These are phyloP conservation scores for Rosa chinensis DNA, from an alignment of 306 rosid genomes.

Conservation along the genomic window DNA sequence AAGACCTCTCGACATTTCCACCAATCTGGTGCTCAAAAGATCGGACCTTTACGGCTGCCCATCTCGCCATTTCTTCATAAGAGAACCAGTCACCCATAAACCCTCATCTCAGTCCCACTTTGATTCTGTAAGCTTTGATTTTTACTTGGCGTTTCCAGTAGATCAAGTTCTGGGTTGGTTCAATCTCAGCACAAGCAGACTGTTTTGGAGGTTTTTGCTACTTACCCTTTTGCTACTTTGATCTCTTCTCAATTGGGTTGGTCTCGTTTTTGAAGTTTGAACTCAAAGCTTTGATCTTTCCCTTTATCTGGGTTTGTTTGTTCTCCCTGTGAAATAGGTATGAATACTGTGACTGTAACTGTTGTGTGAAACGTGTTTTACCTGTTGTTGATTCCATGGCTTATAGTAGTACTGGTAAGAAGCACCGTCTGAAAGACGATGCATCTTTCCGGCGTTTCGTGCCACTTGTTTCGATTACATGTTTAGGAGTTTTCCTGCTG, in stretches of 20 bases:
- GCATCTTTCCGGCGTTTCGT: conserved; percentile 68
- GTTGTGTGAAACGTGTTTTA: conserved; percentile 27
- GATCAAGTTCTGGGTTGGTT: conserved; percentile 36
- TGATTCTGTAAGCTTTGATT: conserved; percentile 22
- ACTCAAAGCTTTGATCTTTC: conserved; percentile 11
- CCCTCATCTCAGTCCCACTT: background rate
- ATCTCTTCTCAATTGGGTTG: conserved; percentile 26
- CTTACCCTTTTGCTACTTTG: conserved; percentile 28
- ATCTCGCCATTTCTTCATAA: background rate
- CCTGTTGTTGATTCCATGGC: conserved; percentile 43
- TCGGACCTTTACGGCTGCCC: conserved; percentile 13
- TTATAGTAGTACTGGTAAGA: conserved; percentile 29
- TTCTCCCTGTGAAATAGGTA: conserved; percentile 22
- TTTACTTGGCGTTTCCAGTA: conserved; percentile 3
- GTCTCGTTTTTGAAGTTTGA: conserved; percentile 19
- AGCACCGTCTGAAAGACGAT: conserved; percentile 51
- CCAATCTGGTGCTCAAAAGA: conserved; percentile 3
- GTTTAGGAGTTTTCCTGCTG: conserved; percentile 63
- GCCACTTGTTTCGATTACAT: conserved; percentile 47
- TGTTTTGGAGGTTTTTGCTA: conserved; percentile 42
- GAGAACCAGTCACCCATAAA: background rate
- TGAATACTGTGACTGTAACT: conserved; percentile 26
- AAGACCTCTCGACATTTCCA: background rate
- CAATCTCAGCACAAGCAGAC: conserved; percentile 32
- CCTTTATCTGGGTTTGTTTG: background rate